Conservation (phyloP, 1,284 basidiomycete genomes). For the Cryptococcus sp. region DNA sequence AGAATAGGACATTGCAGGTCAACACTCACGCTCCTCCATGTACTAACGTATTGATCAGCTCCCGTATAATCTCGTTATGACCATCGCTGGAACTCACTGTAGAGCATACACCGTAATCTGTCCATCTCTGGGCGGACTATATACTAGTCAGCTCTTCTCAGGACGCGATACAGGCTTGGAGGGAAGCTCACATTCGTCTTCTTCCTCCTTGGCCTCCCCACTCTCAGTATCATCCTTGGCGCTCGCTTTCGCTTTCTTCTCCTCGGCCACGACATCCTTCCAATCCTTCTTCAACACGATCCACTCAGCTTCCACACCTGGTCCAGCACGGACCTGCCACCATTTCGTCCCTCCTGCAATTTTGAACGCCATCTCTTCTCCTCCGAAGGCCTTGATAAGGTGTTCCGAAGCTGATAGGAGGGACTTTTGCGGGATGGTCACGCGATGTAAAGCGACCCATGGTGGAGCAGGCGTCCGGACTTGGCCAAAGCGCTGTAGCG, state of each 20-base stretch:
- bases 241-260: slow-evolving; percentile 27
- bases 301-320: slow-evolving; percentile 87
- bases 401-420: slow-evolving; percentile 77
- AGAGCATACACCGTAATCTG: slow-evolving; percentile 80
- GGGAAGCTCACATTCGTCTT: slow-evolving; percentile 5
- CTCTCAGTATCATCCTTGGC: slow-evolving; percentile 6
- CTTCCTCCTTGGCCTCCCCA: slow-evolving; percentile 31
- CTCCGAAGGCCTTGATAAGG: slow-evolving; percentile 80
- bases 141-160: slow-evolving; percentile 7
- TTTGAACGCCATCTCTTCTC: slow-evolving; percentile 70
- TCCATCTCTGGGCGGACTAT: slow-evolving; percentile 69
- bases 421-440: slow-evolving; percentile 64
- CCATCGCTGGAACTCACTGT: slow-evolving; percentile 50
- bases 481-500: slow-evolving; percentile 81
- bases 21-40: slow-evolving; percentile 62
- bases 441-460: slow-evolving; percentile 77
- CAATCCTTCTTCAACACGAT: slow-evolving; percentile 65
- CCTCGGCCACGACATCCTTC: slow-evolving; percentile 36
- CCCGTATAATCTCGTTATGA: neutral
- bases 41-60: slow-evolving; percentile 39
- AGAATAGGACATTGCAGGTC: neutral
- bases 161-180: no score
- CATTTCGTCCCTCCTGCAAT: slow-evolving; percentile 89
- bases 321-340: slow-evolving; percentile 88
- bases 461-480: slow-evolving; percentile 84